Conservation (phyloP, 2,329 filamentous ascomycete genomes). For the Penicillium sp. region DNA sequence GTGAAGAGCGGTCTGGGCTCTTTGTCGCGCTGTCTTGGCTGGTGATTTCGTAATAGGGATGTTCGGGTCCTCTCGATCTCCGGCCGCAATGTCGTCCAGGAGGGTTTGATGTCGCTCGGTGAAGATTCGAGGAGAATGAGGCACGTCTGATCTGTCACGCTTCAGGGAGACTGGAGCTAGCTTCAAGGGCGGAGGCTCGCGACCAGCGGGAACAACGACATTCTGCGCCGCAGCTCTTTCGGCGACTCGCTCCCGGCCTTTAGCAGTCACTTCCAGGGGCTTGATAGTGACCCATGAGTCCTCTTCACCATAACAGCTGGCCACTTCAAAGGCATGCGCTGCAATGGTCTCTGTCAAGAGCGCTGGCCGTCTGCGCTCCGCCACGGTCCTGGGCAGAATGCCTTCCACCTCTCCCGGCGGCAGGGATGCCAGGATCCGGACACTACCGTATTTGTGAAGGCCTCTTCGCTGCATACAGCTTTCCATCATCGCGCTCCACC, state of each 20-base stretch:
- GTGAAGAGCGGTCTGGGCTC: slow-evolving; percentile 18
- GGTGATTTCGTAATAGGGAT: slow-evolving; percentile 26
- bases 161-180: slow-evolving; percentile 27
- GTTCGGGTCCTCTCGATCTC: neutral
- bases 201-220: slow-evolving; percentile 33
- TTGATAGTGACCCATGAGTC: slow-evolving; percentile 25
- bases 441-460: slow-evolving; percentile 75
- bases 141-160: slow-evolving; percentile 14
- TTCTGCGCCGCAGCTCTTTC: slow-evolving; percentile 31
- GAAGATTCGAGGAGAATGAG: slow-evolving; percentile 41
- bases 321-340: slow-evolving; percentile 55
- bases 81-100: slow-evolving; percentile 12
- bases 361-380: slow-evolving; percentile 58
- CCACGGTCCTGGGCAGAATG: slow-evolving; percentile 63
- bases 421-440: slow-evolving; percentile 77
- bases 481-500: slow-evolving; percentile 57
- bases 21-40: slow-evolving; percentile 7
- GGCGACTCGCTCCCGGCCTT: slow-evolving; percentile 32
- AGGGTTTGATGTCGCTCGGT: slow-evolving; percentile 39
- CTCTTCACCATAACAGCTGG: slow-evolving; percentile 41
- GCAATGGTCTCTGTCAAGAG: slow-evolving; percentile 60
- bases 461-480: slow-evolving; percentile 59
- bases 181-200: slow-evolving; percentile 29
- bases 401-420: slow-evolving; percentile 60
- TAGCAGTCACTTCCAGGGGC: slow-evolving; percentile 26